Evolutionary conservation across 768 basidiomycete genomes (phyloP), one percentile per base, ranked within the genome.

Genomic region (Calocybe indica): DNA sequence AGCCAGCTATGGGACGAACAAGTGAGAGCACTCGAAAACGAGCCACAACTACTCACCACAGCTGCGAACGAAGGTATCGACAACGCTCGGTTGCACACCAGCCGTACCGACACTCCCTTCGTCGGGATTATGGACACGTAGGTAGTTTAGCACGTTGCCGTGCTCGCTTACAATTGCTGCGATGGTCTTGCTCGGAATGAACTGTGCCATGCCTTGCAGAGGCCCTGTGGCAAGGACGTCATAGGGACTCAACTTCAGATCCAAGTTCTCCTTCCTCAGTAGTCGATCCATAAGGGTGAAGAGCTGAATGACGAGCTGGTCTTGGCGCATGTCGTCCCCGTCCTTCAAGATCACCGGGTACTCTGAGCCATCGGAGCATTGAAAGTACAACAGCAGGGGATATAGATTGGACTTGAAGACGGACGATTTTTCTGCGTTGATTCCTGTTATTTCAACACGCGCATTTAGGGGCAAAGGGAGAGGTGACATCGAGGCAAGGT

Each of bases 331-430:
- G 61, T 99, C 96, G 61, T 98, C 96, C 10, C 96, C 96, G 55
- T 97, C 94, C 67, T 98, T 99, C 77, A 98, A 97, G 51, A 99
- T 98, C 44, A 97, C 79, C 0, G 94, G 89, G 64, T 88, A 98
- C 60, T 93, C 89, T 11, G 82, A 77, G 7, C 88, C 85, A 48
- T 91, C 87, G 7, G 82, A 72, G 55, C 88, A 88, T 56, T 90
- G 85, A 65, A 98, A 95, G 64, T 88, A 92, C 12, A 99, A 73
- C 13, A 95, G 74, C 45, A 99, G 75, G 0, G 96, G 96, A 57
- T 83, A 92, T 46, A 97, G 82, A 61, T 94, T 97, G 39, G 93
- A 96, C 63, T 98, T 99, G 79, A 99, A 98, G 33, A 98, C 87
- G 12, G 87, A 88, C 1, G 92, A 95, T 60, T 92, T 91, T 46